Base-by-base conservation (phyloP, 129 eudicot genomes). In the Tanacetum coccineum region DNA sequence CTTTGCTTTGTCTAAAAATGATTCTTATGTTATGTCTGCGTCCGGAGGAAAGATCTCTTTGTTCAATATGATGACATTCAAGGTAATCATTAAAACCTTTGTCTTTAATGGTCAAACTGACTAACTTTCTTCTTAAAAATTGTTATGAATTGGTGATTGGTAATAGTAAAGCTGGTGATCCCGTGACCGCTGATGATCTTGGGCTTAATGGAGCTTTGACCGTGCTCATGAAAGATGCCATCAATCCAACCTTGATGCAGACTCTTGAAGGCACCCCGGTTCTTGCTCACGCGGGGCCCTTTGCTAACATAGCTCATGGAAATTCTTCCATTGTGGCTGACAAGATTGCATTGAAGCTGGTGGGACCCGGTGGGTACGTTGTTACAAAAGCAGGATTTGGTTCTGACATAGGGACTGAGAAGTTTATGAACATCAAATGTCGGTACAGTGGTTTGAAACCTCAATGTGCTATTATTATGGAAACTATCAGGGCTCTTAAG, bases 321-420 rank as follows among this genome's bases (percentile, higher is more conserved):
- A 93, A 84, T 79, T 93, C 99, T 2, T 93, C 99, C 13, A 89
- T 93, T 9, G 86, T 93, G 14, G 96, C 98, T 1, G 98, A 93
- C 68, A 93, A 86, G 69, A 93, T 88, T 25, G 99, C 99, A 17
- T 62, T 89, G 66, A 93, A 87, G n/a, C n/a, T n/a, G n/a, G n/a
- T n/a, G n/a, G 77, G 99, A 6, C 95, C 95, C 0, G 95, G 90
- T 73, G 99, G 99, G 8, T 93, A 84, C 68, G 99, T 94, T 51
- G 87, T 94, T 4, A 94, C 99, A 0, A 96, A 94, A 81, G 99
- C 96, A 9, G 97, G 99, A 2, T 94, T 94, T 47, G 99, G 99
- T 55, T 81, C 96, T 65, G 99, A 94, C 83, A 94, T 94, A 36
- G 99, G 99, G 49, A 81, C 96, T 0, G 99, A 94, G 74, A 94